Evolutionary conservation across 2,329 filamentous ascomycete genomes (phyloP), one percentile per base, ranked within the genome.

Genomic region (Penicillium sp.): DNA sequence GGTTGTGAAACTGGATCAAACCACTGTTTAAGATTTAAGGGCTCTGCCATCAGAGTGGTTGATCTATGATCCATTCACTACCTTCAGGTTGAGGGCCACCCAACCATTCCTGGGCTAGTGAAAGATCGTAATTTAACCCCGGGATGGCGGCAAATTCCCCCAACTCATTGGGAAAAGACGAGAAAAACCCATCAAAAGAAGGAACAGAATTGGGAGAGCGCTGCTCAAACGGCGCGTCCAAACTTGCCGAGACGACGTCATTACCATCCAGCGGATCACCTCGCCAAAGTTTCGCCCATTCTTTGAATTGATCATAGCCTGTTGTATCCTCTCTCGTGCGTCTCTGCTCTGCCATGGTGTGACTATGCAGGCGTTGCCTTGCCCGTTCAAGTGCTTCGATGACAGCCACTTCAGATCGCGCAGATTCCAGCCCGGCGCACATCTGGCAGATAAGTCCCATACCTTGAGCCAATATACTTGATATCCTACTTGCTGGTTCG

Each of bases 331-430:
- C 58, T 0, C 61, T 61, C 2, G 58, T 44, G 13, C 40, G 49
- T 17, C 29, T 48, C 41, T 52, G 68, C 60, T 36, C 63, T 60
- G n/a, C 67, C 17, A 40, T 6, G 10, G 20, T 3, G 2, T 20
- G 32, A 12, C 8, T 20, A 40, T 46, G 71, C 10, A 78, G 65
- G 15, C 74, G 68, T 21, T 53, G 55, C 10, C 63, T 57, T n/a
- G 76, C 76, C 32, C 72, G 68, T 52, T 79, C 76, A 37, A 79
- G 73, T 2, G 75, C 74, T 53, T 79, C 77, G 30, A 79, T 76
- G 5, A 79, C 67, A 2, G 72, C 75, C 2, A 74, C 72, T 49
- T 78, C 76, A 1, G 73, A 78, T 23, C 72, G 71, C 17, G 76
- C 75, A 5, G 76, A 78, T 45, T 76, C 75, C 17, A 75, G 72